Percentiles rank a stretch among this genome's conserved stretches.
These are phyloP conservation scores for Ogataea corticis DNA, from an alignment of 805 yeast species.

Conservation along the genomic window DNA sequence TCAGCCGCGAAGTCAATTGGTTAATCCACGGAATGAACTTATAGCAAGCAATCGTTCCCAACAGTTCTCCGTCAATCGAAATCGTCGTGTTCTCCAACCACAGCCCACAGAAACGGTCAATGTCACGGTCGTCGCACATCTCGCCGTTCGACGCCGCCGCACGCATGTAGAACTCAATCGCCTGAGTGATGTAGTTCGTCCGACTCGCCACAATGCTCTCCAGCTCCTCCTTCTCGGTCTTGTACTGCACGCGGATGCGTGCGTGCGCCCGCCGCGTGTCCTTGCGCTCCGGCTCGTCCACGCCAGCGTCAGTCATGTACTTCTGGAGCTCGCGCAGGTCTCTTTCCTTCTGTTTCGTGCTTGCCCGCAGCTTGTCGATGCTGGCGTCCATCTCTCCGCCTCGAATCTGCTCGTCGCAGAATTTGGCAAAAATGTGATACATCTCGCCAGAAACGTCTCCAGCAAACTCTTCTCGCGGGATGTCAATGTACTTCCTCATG, in stretches of 20 bases:
- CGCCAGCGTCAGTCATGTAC: constrained; percentile 42
- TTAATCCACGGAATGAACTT: constrained; percentile 79
- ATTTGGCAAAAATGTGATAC: constrained; percentile 63
- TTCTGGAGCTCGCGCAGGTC: constrained; percentile 53
- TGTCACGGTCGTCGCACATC: constrained; percentile 49
- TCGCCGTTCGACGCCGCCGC: constrained; percentile 47
- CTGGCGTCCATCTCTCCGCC: constrained; percentile 45
- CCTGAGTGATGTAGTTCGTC: constrained; percentile 42
- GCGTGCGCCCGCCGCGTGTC: constrained; percentile 53
- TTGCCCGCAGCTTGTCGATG: constrained; percentile 38
- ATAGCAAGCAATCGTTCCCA: constrained; percentile 50
- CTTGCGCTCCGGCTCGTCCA: constrained; percentile 47
- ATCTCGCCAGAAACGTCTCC: constrained; percentile 29
- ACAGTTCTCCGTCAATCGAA: constrained; percentile 35
- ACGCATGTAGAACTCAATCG: constrained; percentile 60
- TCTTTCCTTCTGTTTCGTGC: constrained; percentile 35
- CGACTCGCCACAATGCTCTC: constrained; percentile 38
- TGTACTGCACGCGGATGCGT: constrained; percentile 48
- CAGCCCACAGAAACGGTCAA: constrained; percentile 77
- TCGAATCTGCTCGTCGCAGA: constrained; percentile 67
- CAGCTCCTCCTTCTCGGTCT: constrained; percentile 50
- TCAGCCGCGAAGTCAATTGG: constrained; percentile 73
- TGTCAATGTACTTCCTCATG: constrained; percentile 55
- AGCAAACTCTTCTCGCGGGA: constrained; percentile 34
- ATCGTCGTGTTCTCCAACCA: constrained; percentile 63